phyloP scores from a whole-genome alignment of 495 filamentous ascomycete genomes.

The Astrothelium macrocarpum region DNA sequence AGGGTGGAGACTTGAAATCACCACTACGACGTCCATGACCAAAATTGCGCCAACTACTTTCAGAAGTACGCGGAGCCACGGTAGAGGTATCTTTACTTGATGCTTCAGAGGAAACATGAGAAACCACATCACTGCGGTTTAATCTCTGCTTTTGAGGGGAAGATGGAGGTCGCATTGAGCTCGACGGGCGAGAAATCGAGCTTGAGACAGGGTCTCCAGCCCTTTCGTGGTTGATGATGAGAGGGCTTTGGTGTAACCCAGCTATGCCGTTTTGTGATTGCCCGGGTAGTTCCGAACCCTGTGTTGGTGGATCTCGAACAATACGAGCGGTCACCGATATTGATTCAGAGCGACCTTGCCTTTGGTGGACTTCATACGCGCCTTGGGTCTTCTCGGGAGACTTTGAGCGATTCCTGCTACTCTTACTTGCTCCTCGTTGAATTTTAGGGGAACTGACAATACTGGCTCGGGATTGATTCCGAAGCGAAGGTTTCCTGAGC shows the following conservation, averaged over 20 bases:
- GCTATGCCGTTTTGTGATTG: slow-evolving; percentile 38
- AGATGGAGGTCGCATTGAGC: not conserved
- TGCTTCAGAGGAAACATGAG: slow-evolving; percentile 27
- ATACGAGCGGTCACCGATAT: slow-evolving; percentile 76
- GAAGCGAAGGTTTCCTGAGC: not conserved
- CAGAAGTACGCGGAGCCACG: slow-evolving; percentile 22
- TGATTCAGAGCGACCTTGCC: slow-evolving; percentile 48
- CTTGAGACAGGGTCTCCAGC: slow-evolving; percentile 20
- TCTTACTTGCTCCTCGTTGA: not conserved
- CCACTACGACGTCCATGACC: slow-evolving; percentile 31
- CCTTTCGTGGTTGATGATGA: slow-evolving; percentile 60
- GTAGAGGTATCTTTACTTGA: slow-evolving; percentile 23
- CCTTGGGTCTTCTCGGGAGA: not conserved
- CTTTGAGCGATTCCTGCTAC: not conserved
- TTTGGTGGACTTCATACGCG: not conserved
- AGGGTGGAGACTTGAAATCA: slow-evolving; percentile 27
- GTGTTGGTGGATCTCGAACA: slow-evolving; percentile 38
- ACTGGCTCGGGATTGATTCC: not conserved
- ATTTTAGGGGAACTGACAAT: not conserved
- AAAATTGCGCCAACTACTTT: slow-evolving; percentile 30
- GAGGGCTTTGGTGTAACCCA: slow-evolving; percentile 59
- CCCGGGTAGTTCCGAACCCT: slow-evolving; percentile 27
- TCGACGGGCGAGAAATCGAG: not conserved
- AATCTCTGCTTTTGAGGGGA: slow-evolving; percentile 6
- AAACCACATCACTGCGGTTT: slow-evolving; percentile 1